Evolutionary conservation across 1,284 basidiomycete species (phyloP), one percentile per base, ranked within the genome.

Genomic region (Peniophora sp.): DNA sequence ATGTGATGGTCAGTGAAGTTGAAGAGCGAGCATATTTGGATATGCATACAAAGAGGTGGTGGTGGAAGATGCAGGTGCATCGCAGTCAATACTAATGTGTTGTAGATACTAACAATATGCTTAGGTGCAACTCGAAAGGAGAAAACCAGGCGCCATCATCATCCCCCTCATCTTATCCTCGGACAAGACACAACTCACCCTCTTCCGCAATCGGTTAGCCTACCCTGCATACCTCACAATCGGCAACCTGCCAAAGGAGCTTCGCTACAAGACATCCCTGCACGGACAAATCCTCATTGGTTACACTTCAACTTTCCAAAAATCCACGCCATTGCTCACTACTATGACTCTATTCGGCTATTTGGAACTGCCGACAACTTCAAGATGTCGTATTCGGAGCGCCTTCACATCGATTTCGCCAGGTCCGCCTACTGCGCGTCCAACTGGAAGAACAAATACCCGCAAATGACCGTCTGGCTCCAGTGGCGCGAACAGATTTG

Each of bases 401-500:
- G 57, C 0, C 57, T 68, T 6, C 61, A 63, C 43, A 67, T 68
- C 35, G 60, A 66, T 58, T 53, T 64, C 12, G 61, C 63, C 10
- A 70, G 69, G 51, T 55, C 63, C 34, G 63, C 59, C 0, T 68
- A 64, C 45, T 51, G 57, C 12, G 60, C 63, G 5, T 64, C 62
- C 11, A 69, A 69, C 52, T 48, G 55, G 5, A 58, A 60, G 24
- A 62, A 69, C 44, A 58, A 65, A 47, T 57, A 58, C 37, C 43
- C 56, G 1, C 66, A 69, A 49, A 70, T 70, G 68, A 64, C 62
- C 11, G 45, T 47, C 2, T 69, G 68, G 68, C 55, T 71, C 1
- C 55, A 62, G 24, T 52, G 63, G 3, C 48, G 57, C 20, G 65
- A 67, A 47, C 61, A 63, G 49, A 54, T 64, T 9, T 18, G 20